Evolutionary conservation across 495 filamentous ascomycete species (phyloP).

Genomic region (Aspergillus sclerotiicarbonarius): DNA sequence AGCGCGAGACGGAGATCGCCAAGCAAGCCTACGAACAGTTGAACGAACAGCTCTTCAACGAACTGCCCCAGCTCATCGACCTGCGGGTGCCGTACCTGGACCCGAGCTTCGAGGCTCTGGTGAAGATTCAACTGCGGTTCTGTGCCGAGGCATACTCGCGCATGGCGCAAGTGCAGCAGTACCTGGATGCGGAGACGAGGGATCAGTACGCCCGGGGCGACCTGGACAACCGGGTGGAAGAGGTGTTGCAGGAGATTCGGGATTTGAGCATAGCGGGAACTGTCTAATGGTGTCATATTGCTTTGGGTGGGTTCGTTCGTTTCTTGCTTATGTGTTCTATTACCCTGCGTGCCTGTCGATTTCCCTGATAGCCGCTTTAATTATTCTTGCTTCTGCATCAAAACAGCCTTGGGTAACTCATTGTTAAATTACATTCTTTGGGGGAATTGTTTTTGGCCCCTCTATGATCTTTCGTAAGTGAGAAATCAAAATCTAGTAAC

Average conservation of each 20-base stretch:
- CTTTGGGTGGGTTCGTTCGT: slow-evolving; percentile 3
- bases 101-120: slow-evolving; percentile 92
- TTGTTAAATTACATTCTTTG: background rate
- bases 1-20: slow-evolving; percentile 92
- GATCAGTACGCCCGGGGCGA: slow-evolving; percentile 96
- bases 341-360: background rate
- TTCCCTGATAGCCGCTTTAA: slow-evolving; percentile 1
- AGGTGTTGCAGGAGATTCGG: slow-evolving; percentile 94
- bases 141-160: slow-evolving; percentile 95
- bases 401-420: background rate
- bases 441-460: background rate
- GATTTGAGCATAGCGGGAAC: slow-evolving; percentile 90
- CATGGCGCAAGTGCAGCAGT: slow-evolving; percentile 99
- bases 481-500: background rate
- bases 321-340: slow-evolving; percentile 6
- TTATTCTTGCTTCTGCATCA: background rate
- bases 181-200: slow-evolving; percentile 91
- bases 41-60: slow-evolving; percentile 90
- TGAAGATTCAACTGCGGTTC: slow-evolving; percentile 97
- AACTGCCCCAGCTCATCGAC: slow-evolving; percentile 97
- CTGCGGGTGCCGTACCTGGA: slow-evolving; percentile 95
- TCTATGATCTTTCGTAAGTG: no score
- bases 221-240: slow-evolving; percentile 87
- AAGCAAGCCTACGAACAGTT: slow-evolving; percentile 90
- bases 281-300: slow-evolving; percentile 38